Evolutionary conservation across 192 early-diverging fungal species (phyloP), one percentile per base, ranked within the genome.

Genomic region (Coemansia sp.): DNA sequence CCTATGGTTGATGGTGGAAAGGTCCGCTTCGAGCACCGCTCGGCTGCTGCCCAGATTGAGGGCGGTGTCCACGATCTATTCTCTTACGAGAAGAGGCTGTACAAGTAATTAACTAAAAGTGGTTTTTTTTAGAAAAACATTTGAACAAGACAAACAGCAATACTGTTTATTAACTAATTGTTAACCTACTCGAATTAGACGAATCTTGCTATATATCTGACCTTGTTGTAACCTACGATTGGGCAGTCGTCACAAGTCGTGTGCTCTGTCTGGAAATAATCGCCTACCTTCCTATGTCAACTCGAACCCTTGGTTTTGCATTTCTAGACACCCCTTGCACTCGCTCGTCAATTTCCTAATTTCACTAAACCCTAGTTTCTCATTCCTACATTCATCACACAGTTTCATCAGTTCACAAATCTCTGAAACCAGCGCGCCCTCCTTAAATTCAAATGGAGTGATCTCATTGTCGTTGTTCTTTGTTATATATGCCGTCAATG

Each of bases 11-110:
- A 82, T 39, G 55, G 38, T 24, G 96, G 95, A 18, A 76, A 82
- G 43, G 90, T 97, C 61, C 90, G 96, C 62, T 99, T 99, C 75
- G 96, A 99, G 88, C 91, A 92, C 73, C 89, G 97, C 70, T 95
- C 95, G 44, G 90, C 95, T 18, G 91, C 93, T 81, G 97, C 96
- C 20, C 96, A 98, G 86, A 75, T 94, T 71, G 97, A 99, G 85
- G 97, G 97, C 50, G 95, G 95, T 76, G 97, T 99, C 52, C 96
- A 99, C 81, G 92, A 90, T 7, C 85, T 97, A 36, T 88, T 92
- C 85, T 89, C 88, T 18, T 95, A 87, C 73, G 95, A 96, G 84
- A 95, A 93, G 84, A 81, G 89, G 44, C 79, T 92, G 31, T 92
- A 90, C 81, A 76, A 76, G 71, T 83, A 78, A 66, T 36, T 7